Evolutionary conservation across 2,329 filamentous ascomycete genomes (phyloP).

Genomic region (Beauveria sp.): DNA sequence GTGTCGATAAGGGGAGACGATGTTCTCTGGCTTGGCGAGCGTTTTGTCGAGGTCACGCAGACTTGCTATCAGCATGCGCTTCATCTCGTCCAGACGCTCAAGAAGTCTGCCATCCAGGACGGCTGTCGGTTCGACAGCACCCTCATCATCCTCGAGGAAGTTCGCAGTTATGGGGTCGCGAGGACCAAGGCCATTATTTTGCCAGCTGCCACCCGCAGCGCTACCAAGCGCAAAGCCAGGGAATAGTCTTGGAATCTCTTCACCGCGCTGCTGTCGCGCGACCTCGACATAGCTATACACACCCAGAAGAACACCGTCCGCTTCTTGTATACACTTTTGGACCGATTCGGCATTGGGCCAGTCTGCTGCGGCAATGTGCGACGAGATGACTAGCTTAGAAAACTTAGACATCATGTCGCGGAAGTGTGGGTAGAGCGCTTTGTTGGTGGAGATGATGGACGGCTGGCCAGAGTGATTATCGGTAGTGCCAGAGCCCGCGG

Average conservation of each 20-base stretch:
- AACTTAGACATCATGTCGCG: conserved; percentile 99
- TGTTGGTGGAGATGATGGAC: conserved; percentile 98
- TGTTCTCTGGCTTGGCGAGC: conserved; percentile 68
- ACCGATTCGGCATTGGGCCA: conserved; percentile 92
- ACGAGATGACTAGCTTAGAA: conserved; percentile 96
- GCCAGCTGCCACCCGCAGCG: conserved; percentile 80
- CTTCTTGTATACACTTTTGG: conserved; percentile 91
- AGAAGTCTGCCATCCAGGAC: conserved; percentile 69
- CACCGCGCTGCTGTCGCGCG: conserved; percentile 83
- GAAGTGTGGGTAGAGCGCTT: conserved; percentile 93
- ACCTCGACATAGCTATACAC: conserved; percentile 97
- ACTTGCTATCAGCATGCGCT: conserved; percentile 75
- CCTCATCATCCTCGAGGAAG: conserved; percentile 78
- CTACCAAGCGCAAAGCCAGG: conserved; percentile 91
- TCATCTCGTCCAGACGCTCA: conserved; percentile 77
- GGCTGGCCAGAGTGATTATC: conserved; percentile 98
- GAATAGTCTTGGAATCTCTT: conserved; percentile 85
- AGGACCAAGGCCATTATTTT: conserved; percentile 57
- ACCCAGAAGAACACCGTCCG: conserved; percentile 89
- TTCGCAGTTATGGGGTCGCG: conserved; percentile 71
- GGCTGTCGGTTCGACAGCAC: conserved; percentile 60
- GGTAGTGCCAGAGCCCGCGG: conserved; percentile 90
- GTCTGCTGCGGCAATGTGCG: conserved; percentile 92
- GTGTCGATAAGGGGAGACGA: conserved; percentile 72
- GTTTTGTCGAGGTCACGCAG: conserved; percentile 84